A percentile compares a stretch with the other conserved stretches of the same genome.
phyloP scores from a whole-genome alignment of 768 basidiomycete genomes.

The Russula olivacea region DNA sequence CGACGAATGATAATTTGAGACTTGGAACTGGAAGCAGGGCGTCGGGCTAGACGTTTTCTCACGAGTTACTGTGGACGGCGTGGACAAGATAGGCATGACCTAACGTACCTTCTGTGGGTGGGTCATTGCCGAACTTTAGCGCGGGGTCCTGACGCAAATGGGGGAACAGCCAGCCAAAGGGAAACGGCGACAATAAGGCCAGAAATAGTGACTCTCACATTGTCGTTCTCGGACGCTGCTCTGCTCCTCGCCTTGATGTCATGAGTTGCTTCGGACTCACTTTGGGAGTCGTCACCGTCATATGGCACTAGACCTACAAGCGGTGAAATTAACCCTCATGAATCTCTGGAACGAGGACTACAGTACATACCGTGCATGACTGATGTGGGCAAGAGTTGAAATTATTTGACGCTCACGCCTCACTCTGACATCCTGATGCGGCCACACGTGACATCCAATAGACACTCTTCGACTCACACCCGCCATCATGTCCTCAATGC shows the following conservation, averaged over 20 bases:
- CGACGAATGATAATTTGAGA: conserved; percentile 25
- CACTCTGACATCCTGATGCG: background rate
- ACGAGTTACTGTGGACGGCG: background rate
- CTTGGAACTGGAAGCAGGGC: conserved; percentile 9
- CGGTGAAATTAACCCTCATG: background rate
- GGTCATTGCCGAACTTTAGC: conserved; percentile 20
- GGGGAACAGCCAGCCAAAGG: conserved; percentile 25
- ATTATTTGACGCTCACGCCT: background rate
- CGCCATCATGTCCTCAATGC: conserved; percentile 39
- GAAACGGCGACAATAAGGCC: conserved; percentile 24
- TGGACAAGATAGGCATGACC: background rate
- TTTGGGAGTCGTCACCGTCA: conserved; percentile 25
- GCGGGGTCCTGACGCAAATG: conserved; percentile 24
- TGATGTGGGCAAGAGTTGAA: background rate
- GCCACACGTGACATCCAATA: conserved; percentile 6
- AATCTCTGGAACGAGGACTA: background rate
- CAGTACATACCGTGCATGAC: conserved; percentile 10
- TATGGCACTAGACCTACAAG: conserved; percentile 24
- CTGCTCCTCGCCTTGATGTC: background rate
- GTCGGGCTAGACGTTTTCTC: conserved; percentile 10
- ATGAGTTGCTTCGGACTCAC: conserved; percentile 21
- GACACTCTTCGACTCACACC: background rate
- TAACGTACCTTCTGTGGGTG: conserved; percentile 22
- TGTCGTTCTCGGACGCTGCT: conserved; percentile 3
- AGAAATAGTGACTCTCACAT: conserved; percentile 27